These are phyloP conservation scores for Linaria vulgaris DNA, from an alignment of 257 asterid genomes.

Conservation along the genomic window DNA sequence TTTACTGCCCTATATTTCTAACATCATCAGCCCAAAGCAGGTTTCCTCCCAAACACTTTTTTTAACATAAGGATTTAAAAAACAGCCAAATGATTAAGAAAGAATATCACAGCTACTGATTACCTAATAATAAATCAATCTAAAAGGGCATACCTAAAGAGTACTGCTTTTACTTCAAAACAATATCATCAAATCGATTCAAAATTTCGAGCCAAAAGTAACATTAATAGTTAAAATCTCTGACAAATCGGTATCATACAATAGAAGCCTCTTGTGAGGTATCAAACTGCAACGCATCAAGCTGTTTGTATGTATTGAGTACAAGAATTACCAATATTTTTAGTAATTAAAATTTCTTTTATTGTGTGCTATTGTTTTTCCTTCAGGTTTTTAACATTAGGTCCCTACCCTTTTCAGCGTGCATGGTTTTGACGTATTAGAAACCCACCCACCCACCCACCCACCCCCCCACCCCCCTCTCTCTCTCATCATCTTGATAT, in stretches of 20 bases:
- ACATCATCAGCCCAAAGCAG: too few relatives aligned
- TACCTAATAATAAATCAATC: background rate
- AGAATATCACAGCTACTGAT: too few relatives aligned
- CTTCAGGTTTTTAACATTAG: background rate
- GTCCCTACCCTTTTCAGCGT: background rate
- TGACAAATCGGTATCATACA: background rate
- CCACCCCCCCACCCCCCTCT: background rate
- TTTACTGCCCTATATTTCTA: too few relatives aligned
- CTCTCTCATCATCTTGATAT: slow-evolving; percentile 26
- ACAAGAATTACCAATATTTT: background rate
- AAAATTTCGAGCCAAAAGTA: too few relatives aligned
- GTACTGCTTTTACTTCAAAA: background rate
- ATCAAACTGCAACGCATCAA: slow-evolving; percentile 4
- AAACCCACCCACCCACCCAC: too few relatives aligned
- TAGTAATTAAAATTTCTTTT: background rate
- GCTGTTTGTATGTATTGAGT: background rate
- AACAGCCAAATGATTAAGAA: too few relatives aligned
- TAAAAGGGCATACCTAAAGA: background rate
- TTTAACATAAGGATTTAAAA: too few relatives aligned
- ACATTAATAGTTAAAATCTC: background rate
- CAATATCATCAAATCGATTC: background rate
- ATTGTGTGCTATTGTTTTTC: too few relatives aligned
- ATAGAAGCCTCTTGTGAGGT: background rate
- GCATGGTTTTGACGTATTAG: too few relatives aligned
- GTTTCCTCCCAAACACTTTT: too few relatives aligned